These are phyloP conservation scores for Bassia scoparia DNA, from an alignment of 148 eudicot genomes.

Conservation along the genomic window DNA sequence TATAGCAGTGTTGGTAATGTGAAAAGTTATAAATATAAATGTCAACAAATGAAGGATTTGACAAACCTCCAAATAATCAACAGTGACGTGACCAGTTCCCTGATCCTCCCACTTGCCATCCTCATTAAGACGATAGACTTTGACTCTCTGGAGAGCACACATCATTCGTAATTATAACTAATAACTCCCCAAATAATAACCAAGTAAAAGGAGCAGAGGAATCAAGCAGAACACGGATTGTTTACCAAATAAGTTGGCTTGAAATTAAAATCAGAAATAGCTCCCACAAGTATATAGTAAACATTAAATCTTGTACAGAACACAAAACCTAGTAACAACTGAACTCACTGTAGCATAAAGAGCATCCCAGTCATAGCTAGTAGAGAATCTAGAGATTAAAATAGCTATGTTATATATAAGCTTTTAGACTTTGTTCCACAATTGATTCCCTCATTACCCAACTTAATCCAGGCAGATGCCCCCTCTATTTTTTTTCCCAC, in stretches of 20 bases:
- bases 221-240: no score
- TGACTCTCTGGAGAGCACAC: slow-evolving; percentile 58
- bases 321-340: no score
- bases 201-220: no score
- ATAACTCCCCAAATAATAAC: neutral
- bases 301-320: no score
- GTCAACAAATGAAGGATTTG: slow-evolving; percentile 6
- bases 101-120: slow-evolving; percentile 99
- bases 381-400: no score
- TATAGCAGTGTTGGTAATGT: neutral
- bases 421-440: no score
- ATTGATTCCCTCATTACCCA: no score
- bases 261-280: no score
- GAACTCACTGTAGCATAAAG: no score
- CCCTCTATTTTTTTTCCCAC: neutral
- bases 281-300: no score
- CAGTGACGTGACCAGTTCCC: slow-evolving; percentile 92
- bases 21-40: neutral
- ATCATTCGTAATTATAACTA: neutral
- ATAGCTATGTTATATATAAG: no score
- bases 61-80: slow-evolving; percentile 90
- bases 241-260: no score
- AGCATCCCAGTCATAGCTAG: neutral
- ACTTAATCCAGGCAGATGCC: neutral
- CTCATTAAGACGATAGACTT: slow-evolving; percentile 74